phyloP scores from a whole-genome alignment of 805 yeast species.

The Ogataea corticis region DNA sequence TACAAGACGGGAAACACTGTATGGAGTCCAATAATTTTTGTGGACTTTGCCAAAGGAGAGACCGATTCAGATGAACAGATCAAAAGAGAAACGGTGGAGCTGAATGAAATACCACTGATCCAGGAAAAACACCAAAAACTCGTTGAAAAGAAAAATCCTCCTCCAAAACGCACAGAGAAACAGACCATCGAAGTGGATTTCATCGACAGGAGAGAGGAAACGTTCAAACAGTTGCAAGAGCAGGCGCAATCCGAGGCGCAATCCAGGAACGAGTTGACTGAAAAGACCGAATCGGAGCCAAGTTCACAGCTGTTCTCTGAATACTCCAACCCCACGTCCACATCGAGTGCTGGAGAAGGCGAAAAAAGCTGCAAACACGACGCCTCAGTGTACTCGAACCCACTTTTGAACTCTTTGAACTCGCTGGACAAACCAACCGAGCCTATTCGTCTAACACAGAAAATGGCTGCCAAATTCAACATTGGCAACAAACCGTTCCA shows the following conservation, averaged over 20 bases:
- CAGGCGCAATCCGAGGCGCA: conserved; percentile 29
- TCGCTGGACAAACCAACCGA: conserved; percentile 21
- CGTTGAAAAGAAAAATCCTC: conserved; percentile 25
- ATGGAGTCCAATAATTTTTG: conserved; percentile 58
- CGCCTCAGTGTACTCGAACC: conserved; percentile 23
- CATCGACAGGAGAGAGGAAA: conserved; percentile 31
- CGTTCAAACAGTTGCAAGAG: conserved; percentile 30
- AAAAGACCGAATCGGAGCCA: conserved; percentile 25
- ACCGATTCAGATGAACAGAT: conserved; percentile 4
- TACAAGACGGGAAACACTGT: conserved; percentile 68
- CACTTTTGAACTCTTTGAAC: conserved; percentile 19
- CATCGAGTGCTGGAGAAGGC: conserved; percentile 25
- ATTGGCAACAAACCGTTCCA: conserved; percentile 15
- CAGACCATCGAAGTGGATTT: conserved; percentile 29
- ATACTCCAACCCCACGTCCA: conserved; percentile 33
- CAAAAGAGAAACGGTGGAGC: conserved; percentile 10
- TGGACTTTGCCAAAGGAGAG: conserved; percentile 51
- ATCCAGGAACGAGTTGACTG: conserved; percentile 8
- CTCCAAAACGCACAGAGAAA: conserved; percentile 30
- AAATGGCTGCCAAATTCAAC: conserved; percentile 17
- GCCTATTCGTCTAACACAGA: conserved; percentile 13
- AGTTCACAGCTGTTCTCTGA: conserved; percentile 33
- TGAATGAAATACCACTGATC: conserved; percentile 22
- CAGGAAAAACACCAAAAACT: conserved; percentile 15
- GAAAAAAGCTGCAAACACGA: conserved; percentile 1